Conservation (phyloP, 352 stramenopile genomes). For the Peronospora farinosa region DNA sequence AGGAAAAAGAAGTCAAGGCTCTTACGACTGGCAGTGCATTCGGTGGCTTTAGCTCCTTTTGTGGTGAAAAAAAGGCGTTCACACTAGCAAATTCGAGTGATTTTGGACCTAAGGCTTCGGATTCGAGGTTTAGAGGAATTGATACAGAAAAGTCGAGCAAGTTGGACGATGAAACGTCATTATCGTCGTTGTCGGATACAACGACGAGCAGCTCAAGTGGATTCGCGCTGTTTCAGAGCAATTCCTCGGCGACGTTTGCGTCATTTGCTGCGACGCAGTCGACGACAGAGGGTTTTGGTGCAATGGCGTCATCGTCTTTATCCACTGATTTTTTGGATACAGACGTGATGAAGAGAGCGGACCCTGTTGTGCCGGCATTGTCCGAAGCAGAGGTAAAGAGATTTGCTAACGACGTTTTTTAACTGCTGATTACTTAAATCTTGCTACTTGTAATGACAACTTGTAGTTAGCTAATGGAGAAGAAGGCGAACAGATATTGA, state of each 20-base stretch:
- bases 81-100: conserved; percentile 17
- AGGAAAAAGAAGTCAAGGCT: conserved; percentile 5
- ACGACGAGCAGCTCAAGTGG: conserved; percentile 26
- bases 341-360: conserved; percentile 45
- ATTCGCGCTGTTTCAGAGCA: conserved; percentile 53
- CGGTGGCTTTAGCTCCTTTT: conserved; percentile 45
- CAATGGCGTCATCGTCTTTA: conserved; percentile 29
- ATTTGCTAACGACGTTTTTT: neutral
- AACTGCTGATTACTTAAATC: conserved; percentile 3
- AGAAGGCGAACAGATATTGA: conserved; percentile 59
- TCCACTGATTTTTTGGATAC: conserved; percentile 41
- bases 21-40: conserved; percentile 39
- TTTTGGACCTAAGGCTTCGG: conserved; percentile 20
- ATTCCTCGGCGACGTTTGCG: conserved; percentile 39
- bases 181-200: conserved; percentile 7
- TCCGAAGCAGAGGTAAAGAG: conserved; percentile 56
- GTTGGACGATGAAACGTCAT: conserved; percentile 20
- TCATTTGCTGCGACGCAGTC: conserved; percentile 45
- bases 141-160: conserved; percentile 12
- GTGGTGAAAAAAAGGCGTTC: conserved; percentile 42
- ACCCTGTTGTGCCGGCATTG: conserved; percentile 46
- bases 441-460: conserved; percentile 1
- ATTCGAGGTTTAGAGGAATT: conserved; percentile 1
- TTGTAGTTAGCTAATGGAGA: conserved; percentile 61
- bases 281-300: conserved; percentile 35